phyloP scores from a whole-genome alignment of 768 basidiomycete species.

The Psilocybe cubensis region DNA sequence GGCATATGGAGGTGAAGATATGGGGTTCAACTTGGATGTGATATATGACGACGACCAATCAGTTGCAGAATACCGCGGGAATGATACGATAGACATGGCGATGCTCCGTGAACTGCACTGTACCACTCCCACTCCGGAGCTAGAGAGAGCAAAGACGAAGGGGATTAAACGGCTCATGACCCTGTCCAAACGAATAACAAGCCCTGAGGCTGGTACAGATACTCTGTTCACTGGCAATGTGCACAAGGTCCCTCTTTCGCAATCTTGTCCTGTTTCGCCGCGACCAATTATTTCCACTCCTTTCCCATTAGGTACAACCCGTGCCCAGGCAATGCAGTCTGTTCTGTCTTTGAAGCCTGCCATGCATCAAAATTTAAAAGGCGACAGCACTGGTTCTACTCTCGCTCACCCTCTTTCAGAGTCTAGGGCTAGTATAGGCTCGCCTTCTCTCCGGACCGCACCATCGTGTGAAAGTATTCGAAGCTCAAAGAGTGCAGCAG shows the following conservation, averaged over 20 bases:
- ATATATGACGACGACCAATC: conserved; percentile 39
- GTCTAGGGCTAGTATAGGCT: neutral
- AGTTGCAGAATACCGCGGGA: conserved; percentile 20
- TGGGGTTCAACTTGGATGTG: conserved; percentile 38
- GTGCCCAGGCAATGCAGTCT: conserved; percentile 17
- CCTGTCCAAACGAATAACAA: conserved; percentile 29
- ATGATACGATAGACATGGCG: conserved; percentile 17
- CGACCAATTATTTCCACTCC: conserved; percentile 49
- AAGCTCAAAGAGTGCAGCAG: conserved; percentile 40
- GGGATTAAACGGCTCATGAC: conserved; percentile 40
- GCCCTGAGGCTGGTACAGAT: conserved; percentile 13
- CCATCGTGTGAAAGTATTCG: conserved; percentile 53
- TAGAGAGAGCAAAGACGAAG: conserved; percentile 26
- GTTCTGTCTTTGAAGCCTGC: conserved; percentile 15
- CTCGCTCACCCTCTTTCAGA: conserved; percentile 9
- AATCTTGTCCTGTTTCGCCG: conserved; percentile 10
- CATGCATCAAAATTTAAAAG: conserved; percentile 2
- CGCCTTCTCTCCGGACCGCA: conserved; percentile 32
- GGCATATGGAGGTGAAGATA: conserved; percentile 17
- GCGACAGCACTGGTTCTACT: conserved; percentile 8
- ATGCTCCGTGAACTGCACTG: conserved; percentile 25
- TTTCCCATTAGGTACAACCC: conserved; percentile 44
- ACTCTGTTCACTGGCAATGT: conserved; percentile 12
- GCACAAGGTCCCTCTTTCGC: conserved; percentile 7
- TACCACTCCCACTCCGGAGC: conserved; percentile 27